phyloP scores from a whole-genome alignment of 1,139 yeast species.

The Sugiyamaella pinicola region DNA sequence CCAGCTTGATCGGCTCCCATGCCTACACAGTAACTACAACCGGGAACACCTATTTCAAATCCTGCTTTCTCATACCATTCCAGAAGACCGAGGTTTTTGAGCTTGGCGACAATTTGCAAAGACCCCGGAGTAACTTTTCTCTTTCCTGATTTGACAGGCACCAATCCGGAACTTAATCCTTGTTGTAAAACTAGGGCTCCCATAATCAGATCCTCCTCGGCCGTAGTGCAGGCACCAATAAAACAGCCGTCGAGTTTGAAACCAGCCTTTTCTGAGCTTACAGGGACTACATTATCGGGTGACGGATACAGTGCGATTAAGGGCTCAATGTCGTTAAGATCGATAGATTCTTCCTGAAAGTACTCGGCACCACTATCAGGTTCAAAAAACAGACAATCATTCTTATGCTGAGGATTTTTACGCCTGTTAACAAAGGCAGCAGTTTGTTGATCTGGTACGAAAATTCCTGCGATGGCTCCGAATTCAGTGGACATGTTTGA shows the following conservation, averaged over 20 bases:
- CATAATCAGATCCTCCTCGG: constrained; percentile 25
- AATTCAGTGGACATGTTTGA: constrained; percentile 25
- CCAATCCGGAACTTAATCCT: constrained; percentile 20
- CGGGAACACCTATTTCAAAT: constrained; percentile 24
- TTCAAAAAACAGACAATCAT: constrained; percentile 10
- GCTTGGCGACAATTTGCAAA: constrained; percentile 21
- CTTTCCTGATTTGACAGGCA: constrained; percentile 14
- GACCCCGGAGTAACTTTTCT: constrained; percentile 25
- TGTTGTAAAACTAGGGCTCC: constrained; percentile 22
- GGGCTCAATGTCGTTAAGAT: constrained; percentile 18
- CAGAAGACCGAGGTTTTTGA: constrained; percentile 19
- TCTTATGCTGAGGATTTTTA: constrained; percentile 15
- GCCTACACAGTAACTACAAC: constrained; percentile 25
- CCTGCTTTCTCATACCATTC: constrained; percentile 26
- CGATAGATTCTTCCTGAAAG: constrained; percentile 17
- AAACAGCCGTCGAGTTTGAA: constrained; percentile 24
- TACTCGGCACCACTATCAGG: constrained; percentile 23
- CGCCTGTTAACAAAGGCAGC: constrained; percentile 23
- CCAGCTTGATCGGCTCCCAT: constrained; percentile 27
- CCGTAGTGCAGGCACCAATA: constrained; percentile 27
- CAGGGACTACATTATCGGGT: constrained; percentile 23
- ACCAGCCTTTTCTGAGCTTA: constrained; percentile 6
- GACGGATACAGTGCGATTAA: constrained; percentile 23
- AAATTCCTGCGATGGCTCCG: constrained; percentile 23
- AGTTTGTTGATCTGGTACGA: constrained; percentile 24